These are phyloP conservation scores for Trichoderma polysporum DNA, from an alignment of 2,329 filamentous ascomycete genomes.

Conservation along the genomic window DNA sequence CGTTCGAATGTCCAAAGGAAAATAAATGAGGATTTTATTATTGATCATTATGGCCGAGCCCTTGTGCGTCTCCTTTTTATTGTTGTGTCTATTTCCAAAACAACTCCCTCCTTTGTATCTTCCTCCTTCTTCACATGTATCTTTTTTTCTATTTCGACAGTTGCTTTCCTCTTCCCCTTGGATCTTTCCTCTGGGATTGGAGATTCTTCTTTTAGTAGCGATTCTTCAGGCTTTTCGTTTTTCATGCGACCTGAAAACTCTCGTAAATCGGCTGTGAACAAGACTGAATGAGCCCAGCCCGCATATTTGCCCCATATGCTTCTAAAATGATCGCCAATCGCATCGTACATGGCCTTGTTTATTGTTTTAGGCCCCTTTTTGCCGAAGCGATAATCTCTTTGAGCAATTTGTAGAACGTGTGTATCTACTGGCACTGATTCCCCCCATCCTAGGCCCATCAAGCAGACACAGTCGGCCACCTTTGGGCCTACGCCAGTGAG, in stretches of 20 bases:
- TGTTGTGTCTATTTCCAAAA: conserved; percentile 25
- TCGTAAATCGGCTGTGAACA: conserved; percentile 90
- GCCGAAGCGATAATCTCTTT: conserved; percentile 91
- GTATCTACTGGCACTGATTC: conserved; percentile 96
- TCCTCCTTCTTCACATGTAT: conserved; percentile 27
- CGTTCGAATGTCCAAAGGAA: not conserved
- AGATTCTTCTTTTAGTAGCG: conserved; percentile 30
- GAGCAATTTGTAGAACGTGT: conserved; percentile 98
- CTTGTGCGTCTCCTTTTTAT: conserved; percentile 34
- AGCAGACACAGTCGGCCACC: conserved; percentile 91
- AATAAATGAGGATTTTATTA: not conserved
- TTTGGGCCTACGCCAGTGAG: conserved; percentile 93
- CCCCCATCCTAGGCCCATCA: conserved; percentile 95
- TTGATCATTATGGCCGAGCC: not conserved
- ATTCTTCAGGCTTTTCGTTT: conserved; percentile 19
- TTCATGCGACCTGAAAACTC: conserved; percentile 68
- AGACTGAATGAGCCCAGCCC: conserved; percentile 95
- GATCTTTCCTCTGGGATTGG: not conserved
- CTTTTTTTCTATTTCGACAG: conserved; percentile 23
- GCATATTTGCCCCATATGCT: conserved; percentile 88
- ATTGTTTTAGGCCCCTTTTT: conserved; percentile 81
- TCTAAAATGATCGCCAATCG: conserved; percentile 86
- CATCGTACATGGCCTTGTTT: conserved; percentile 84
- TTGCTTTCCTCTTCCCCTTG: conserved; percentile 27
- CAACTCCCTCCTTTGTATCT: conserved; percentile 25